These are phyloP conservation scores for Psilocybe subaeruginosa DNA, from an alignment of 768 basidiomycete genomes.

Conservation along the genomic window DNA sequence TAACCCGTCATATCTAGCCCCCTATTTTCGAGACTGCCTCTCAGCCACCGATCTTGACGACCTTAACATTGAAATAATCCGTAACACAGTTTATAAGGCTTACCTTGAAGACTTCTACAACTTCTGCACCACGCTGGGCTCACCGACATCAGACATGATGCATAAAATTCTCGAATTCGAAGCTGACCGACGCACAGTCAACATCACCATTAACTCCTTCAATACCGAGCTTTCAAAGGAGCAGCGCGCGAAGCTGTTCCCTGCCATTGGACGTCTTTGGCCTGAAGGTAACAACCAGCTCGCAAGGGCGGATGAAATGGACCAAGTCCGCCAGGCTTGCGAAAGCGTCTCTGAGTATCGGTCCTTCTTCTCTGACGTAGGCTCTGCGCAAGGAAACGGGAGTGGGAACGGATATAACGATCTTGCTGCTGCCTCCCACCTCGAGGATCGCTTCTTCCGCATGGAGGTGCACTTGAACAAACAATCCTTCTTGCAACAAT, in stretches of 20 bases:
- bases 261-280: constrained; percentile 89
- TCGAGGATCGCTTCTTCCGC: constrained; percentile 95
- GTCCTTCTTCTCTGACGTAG: constrained; percentile 75
- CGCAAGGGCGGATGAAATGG: constrained; percentile 93
- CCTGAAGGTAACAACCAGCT: constrained; percentile 95
- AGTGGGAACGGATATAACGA: constrained; percentile 43
- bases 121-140: constrained; percentile 78
- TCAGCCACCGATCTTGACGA: constrained; percentile 97
- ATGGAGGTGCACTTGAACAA: constrained; percentile 95
- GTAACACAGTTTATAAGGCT: constrained; percentile 98
- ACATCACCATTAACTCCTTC: constrained; percentile 99
- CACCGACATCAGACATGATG: constrained; percentile 93
- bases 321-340: constrained; percentile 86
- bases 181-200: constrained; percentile 95
- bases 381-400: constrained; percentile 35
- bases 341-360: constrained; percentile 91
- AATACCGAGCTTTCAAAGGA: constrained; percentile 95
- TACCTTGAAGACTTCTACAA: constrained; percentile 97
- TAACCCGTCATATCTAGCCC: constrained; percentile 49
- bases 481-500: constrained; percentile 92
- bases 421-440: constrained; percentile 56
- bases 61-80: constrained; percentile 99
- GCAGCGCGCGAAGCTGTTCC: constrained; percentile 92
- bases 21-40: constrained; percentile 96
- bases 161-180: constrained; percentile 90